A percentile compares a stretch with the other conserved stretches of the same genome.
Conservation (phyloP, 2,329 filamentous ascomycete species). For the Trichoderma sp. region DNA sequence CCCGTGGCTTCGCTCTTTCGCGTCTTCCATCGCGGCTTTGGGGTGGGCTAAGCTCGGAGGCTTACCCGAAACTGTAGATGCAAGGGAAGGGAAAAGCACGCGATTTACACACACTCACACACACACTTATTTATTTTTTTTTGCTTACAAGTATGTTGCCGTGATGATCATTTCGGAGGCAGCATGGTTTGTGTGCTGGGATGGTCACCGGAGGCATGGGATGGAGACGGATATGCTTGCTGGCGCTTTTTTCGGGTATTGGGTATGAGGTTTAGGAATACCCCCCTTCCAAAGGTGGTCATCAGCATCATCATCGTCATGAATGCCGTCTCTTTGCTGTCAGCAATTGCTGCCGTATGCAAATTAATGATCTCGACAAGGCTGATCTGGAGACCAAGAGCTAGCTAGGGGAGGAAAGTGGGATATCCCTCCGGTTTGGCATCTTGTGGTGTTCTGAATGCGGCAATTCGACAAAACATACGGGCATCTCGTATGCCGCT, state of each 20-base stretch:
- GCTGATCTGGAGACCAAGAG: not conserved
- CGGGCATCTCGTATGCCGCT: not conserved
- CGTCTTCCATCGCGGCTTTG: slow-evolving; percentile 4
- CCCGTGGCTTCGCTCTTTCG: slow-evolving; percentile 17
- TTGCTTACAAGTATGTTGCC: not conserved
- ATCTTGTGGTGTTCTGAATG: not conserved
- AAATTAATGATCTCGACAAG: not conserved
- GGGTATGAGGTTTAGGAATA: not conserved
- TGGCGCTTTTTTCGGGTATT: not conserved
- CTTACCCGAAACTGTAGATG: slow-evolving; percentile 21
- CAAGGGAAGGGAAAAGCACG: slow-evolving; percentile 1
- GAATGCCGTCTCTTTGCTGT: not conserved
- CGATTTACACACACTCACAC: not conserved
- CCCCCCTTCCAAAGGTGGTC: not conserved
- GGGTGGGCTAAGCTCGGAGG: slow-evolving; percentile 5
- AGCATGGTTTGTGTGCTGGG: not conserved
- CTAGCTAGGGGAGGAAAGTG: not conserved
- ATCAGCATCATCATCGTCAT: not conserved
- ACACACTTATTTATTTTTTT: not conserved
- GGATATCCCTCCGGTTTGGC: not conserved
- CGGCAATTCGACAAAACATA: not conserved
- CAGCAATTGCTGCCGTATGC: not conserved
- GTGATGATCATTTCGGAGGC: not conserved
- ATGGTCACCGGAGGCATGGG: not conserved
- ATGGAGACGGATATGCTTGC: not conserved